Conservation (phyloP, 1,139 yeast genomes). For the Pichia cactophila region DNA sequence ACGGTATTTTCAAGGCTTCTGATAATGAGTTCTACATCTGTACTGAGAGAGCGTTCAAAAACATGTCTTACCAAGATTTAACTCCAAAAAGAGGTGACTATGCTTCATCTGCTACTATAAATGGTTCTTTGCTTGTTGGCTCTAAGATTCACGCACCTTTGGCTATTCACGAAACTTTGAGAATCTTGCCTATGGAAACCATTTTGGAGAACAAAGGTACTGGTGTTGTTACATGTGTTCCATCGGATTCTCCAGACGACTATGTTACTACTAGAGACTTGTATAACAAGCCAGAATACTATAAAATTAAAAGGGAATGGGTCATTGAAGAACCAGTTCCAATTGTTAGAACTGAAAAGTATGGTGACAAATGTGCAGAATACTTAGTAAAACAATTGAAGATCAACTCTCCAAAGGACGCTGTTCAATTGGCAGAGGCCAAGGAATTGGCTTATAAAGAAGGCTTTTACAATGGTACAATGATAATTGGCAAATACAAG, state of each 20-base stretch:
- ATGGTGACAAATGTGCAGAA: constrained; percentile 88
- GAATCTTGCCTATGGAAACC: constrained; percentile 96
- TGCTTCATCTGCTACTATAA: constrained; percentile 49
- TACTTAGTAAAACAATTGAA: constrained; percentile 76
- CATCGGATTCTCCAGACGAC: constrained; percentile 98
- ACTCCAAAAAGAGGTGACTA: constrained; percentile 85
- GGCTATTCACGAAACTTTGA: constrained; percentile 59
- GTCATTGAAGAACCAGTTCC: constrained; percentile 67
- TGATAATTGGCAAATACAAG: constrained; percentile 72
- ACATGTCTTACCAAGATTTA: constrained; percentile 91
- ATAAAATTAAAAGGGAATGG: constrained; percentile 83
- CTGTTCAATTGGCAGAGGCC: constrained; percentile 80
- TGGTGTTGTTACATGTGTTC: constrained; percentile 98
- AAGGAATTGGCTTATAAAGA: constrained; percentile 95
- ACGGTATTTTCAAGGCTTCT: constrained; percentile 89
- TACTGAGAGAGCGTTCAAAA: constrained; percentile 95
- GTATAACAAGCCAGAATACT: constrained; percentile 84
- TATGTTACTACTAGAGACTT: constrained; percentile 79
- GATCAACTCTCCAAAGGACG: constrained; percentile 91
- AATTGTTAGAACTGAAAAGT: constrained; percentile 71
- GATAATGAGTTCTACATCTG: constrained; percentile 70
- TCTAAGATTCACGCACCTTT: constrained; percentile 83
- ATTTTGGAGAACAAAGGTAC: constrained; percentile 94
- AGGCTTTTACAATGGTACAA: constrained; percentile 85
- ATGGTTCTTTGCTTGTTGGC: constrained; percentile 76